Evolutionary conservation across 108 stramenopile species (phyloP), one percentile per base, ranked within the genome.

Genomic region (Pseudonitzschia delicatissima): DNA sequence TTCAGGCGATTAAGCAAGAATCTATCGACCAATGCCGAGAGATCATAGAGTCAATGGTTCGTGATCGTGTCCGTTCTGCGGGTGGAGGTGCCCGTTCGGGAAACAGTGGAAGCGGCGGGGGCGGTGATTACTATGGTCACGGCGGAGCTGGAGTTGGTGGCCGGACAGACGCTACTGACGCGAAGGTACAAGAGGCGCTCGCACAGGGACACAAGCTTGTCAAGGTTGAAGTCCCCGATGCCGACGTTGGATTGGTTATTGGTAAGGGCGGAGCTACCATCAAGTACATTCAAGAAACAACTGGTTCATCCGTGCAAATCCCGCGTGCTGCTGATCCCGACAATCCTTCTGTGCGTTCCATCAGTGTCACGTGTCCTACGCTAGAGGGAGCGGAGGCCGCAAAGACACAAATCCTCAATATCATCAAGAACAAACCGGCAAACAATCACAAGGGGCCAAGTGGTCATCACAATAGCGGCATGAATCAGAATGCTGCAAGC

Each of bases 201-300:
- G 64, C 81, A 13, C 77, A 77, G 33, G 93, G 93, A 49, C 93
- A 94, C 53, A 71, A 64, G 1, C 77, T 84, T 37, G 87, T 91
- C 50, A 84, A 71, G 31, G 78, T 94, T 17, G 76, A 84, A 49
- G 91, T 97, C 2, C 96, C 93, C 49, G 88, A 93, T 70, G 83
- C 77, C 20, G 90, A 91, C 62, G 96, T 98, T 0, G 99, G 99
- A 6, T 84, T 98, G 17, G 89, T 99, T 65, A 99, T 99, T 76
- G 99, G 99, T 18, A 96, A 93, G 77, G 95, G 92, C 0, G 99
- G 99, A 21, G 58, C 74, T 9, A 97, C 92, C 47, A 97, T 99
- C 70, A 85, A 88, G 34, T 74, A 76, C 37, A 93, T 99, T 45
- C 97, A 99, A 72, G 91, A 90, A 29, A 81, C 82, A 35, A 92